Evolutionary conservation across 2,329 filamentous ascomycete species (phyloP).

Genomic region (Xylaria sp.): DNA sequence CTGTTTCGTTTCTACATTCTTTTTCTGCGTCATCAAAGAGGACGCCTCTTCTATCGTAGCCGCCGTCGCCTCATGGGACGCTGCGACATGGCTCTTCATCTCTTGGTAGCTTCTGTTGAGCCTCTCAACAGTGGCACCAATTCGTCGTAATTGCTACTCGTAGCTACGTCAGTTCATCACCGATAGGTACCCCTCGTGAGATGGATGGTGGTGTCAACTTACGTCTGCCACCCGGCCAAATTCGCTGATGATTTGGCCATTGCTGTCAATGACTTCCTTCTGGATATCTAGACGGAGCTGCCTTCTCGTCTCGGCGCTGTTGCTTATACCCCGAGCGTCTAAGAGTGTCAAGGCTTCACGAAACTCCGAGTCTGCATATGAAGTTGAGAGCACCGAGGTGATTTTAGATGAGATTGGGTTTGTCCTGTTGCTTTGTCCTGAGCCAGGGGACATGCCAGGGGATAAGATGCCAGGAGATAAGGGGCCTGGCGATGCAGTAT

Average conservation of each 20-base stretch:
- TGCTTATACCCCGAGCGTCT: conserved; percentile 75
- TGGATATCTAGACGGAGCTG: conserved; percentile 85
- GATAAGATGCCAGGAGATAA: conserved; percentile 50
- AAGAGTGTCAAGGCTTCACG: conserved; percentile 83
- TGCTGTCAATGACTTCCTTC: conserved; percentile 91
- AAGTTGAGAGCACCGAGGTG: conserved; percentile 86
- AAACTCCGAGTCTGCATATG: conserved; percentile 92
- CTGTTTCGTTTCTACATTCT: conserved; percentile 82
- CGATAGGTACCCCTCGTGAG: neutral
- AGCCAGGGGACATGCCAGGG: conserved; percentile 47
- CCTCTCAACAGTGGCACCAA: conserved; percentile 79
- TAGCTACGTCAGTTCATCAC: conserved; percentile 20
- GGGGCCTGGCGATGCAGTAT: conserved; percentile 44
- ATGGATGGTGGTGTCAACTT: conserved; percentile 22
- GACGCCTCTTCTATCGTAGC: conserved; percentile 82
- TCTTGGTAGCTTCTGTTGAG: conserved; percentile 83
- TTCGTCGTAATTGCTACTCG: conserved; percentile 78
- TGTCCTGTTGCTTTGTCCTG: conserved; percentile 52
- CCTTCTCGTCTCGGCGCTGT: conserved; percentile 80
- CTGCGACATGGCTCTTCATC: conserved; percentile 80
- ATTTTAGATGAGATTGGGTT: conserved; percentile 84
- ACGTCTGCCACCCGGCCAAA: conserved; percentile 86
- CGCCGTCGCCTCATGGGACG: conserved; percentile 78
- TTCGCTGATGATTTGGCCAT: conserved; percentile 86
- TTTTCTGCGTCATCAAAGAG: conserved; percentile 75